These are phyloP conservation scores for Calocybe cyanea DNA, from an alignment of 768 basidiomycete species.

Conservation along the genomic window DNA sequence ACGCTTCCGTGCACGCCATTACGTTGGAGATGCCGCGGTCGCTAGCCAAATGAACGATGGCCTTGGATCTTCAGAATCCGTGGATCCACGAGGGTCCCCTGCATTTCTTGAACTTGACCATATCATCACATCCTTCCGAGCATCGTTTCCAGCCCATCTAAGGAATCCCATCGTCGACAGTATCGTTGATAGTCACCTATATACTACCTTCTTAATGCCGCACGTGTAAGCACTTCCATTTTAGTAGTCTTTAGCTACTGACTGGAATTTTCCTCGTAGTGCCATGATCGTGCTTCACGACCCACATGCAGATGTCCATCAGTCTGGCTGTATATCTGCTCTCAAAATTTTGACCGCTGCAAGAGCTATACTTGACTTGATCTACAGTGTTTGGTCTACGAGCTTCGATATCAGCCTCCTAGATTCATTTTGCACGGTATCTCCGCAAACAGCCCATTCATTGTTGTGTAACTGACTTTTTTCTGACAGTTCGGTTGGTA, in stretches of 20 bases:
- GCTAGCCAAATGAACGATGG: conserved; percentile 35
- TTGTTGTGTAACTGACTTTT: background rate
- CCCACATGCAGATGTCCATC: conserved; percentile 62
- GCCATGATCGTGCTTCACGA: conserved; percentile 72
- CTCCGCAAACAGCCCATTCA: conserved; percentile 15
- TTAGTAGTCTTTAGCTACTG: background rate
- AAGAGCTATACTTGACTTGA: conserved; percentile 60
- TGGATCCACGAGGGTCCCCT: conserved; percentile 57
- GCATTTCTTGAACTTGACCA: conserved; percentile 65
- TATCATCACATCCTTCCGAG: conserved; percentile 50
- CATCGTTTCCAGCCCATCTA: conserved; percentile 55
- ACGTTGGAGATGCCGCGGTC: conserved; percentile 52
- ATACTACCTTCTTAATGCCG: conserved; percentile 41
- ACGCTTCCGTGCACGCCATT: conserved; percentile 59
- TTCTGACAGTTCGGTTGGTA: conserved; percentile 62
- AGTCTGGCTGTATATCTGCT: conserved; percentile 61
- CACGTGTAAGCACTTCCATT: conserved; percentile 28
- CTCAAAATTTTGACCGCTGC: conserved; percentile 65
- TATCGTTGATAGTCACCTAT: conserved; percentile 58
- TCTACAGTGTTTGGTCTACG: conserved; percentile 64
- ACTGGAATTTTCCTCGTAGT: conserved; percentile 34
- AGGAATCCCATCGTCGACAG: conserved; percentile 53
- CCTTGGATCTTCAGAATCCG: conserved; percentile 37
- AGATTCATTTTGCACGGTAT: conserved; percentile 67
- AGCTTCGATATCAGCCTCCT: conserved; percentile 69